Conservation (phyloP, 768 basidiomycete genomes). For the Suillus brevipes region DNA sequence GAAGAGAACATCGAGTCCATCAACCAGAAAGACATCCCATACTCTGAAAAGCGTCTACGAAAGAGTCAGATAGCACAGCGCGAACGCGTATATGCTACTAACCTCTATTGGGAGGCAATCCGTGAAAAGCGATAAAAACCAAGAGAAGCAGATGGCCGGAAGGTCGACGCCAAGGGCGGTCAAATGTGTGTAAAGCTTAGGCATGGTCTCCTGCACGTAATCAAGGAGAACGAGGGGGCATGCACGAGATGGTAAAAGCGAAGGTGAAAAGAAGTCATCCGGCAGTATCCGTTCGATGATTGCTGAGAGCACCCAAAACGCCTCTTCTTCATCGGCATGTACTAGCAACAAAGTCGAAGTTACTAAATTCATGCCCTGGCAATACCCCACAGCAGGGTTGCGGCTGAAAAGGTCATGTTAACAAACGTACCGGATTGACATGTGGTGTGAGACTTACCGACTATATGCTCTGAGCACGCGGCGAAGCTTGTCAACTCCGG, state of each 20-base stretch:
- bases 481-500: slow-evolving; percentile 88
- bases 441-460: slow-evolving; percentile 51
- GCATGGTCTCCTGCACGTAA: slow-evolving; percentile 76
- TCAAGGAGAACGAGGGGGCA: slow-evolving; percentile 91
- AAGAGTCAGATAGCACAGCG: slow-evolving; percentile 6
- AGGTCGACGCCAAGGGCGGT: slow-evolving; percentile 84
- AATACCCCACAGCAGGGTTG: slow-evolving; percentile 91
- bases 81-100: slow-evolving; percentile 18
- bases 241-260: slow-evolving; percentile 87
- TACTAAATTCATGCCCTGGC: slow-evolving; percentile 94
- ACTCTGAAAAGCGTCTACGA: slow-evolving; percentile 86
- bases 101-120: slow-evolving; percentile 96
- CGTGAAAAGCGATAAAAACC: slow-evolving; percentile 96
- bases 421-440: not conserved
- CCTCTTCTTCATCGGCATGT: slow-evolving; percentile 94
- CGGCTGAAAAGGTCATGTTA: slow-evolving; percentile 49
- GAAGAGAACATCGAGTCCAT: slow-evolving; percentile 89
- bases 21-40: slow-evolving; percentile 95
- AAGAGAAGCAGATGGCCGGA: slow-evolving; percentile 94
- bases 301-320: slow-evolving; percentile 91
- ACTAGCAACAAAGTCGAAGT: slow-evolving; percentile 92
- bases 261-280: slow-evolving; percentile 91
- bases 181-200: slow-evolving; percentile 76
- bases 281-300: slow-evolving; percentile 90
- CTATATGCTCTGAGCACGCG: slow-evolving; percentile 91